A percentile compares a stretch with the other conserved stretches of the same genome.
phyloP scores from a whole-genome alignment of 495 filamentous ascomycete genomes.

The Neurospora tetraspora region DNA sequence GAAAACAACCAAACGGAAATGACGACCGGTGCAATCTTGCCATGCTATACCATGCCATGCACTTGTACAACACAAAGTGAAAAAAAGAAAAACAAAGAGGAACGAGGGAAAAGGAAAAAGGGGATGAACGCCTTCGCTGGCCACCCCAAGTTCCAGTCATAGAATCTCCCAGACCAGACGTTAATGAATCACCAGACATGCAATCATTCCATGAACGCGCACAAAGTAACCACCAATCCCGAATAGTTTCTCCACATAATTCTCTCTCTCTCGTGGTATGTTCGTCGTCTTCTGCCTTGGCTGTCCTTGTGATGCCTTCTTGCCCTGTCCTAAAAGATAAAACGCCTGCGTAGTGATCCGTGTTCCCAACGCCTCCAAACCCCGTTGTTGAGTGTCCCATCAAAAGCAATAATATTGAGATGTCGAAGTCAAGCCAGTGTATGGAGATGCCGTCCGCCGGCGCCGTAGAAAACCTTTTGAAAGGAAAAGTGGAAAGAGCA shows the following conservation, averaged over 20 bases:
- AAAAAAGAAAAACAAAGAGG: constrained; percentile 3
- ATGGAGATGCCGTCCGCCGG: neutral
- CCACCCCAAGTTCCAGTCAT: neutral
- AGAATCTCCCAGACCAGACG: neutral
- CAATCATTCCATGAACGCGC: neutral
- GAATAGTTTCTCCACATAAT: neutral
- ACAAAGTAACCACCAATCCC: neutral
- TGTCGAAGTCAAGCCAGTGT: neutral
- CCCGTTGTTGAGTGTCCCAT: neutral
- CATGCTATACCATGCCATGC: constrained; percentile 1
- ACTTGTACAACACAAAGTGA: neutral
- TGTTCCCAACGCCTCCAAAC: neutral
- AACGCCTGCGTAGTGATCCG: neutral
- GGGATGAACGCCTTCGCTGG: neutral
- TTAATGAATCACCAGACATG: neutral
- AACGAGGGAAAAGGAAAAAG: neutral
- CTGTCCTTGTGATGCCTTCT: neutral
- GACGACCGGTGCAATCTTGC: neutral
- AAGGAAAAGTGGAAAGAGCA: neutral
- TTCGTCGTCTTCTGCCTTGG: neutral
- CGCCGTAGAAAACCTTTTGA: neutral
- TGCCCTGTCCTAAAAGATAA: neutral
- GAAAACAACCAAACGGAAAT: neutral
- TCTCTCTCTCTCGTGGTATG: neutral
- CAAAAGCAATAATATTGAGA: neutral